Evolutionary conservation across 2,329 filamentous ascomycete genomes (phyloP).

Genomic region (Ophiosphaerella herpotricha): DNA sequence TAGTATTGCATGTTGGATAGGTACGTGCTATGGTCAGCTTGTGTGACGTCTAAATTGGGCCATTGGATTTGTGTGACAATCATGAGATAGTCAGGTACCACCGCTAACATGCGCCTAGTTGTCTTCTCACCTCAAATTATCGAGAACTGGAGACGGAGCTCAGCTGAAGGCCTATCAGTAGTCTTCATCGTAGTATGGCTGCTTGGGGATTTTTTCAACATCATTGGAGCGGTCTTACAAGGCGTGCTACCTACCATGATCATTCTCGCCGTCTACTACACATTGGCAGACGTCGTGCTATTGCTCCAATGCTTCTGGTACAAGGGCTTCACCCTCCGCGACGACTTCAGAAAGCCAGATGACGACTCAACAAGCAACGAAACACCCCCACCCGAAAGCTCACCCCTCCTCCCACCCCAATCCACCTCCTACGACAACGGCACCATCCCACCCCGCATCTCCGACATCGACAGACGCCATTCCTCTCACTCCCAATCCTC

Average conservation of each 20-base stretch:
- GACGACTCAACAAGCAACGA: slow-evolving; percentile 23
- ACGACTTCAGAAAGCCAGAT: slow-evolving; percentile 33
- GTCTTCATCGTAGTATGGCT: slow-evolving; percentile 95
- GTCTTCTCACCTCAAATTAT: slow-evolving; percentile 98
- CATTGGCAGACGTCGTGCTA: slow-evolving; percentile 59
- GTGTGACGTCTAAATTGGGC: not conserved
- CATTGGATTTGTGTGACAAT: not conserved
- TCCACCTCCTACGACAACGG: slow-evolving; percentile 24
- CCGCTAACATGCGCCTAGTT: slow-evolving; percentile 48
- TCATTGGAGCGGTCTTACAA: slow-evolving; percentile 87
- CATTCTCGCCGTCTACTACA: slow-evolving; percentile 60
- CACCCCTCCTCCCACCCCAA: slow-evolving; percentile 39
- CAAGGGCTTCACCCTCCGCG: slow-evolving; percentile 68
- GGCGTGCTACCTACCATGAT: slow-evolving; percentile 94
- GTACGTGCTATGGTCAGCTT: slow-evolving; percentile 17
- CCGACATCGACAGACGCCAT: slow-evolving; percentile 42
- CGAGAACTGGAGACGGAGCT: slow-evolving; percentile 85
- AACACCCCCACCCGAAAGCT: slow-evolving; percentile 43
- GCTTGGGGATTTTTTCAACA: slow-evolving; percentile 93
- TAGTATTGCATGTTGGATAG: slow-evolving; percentile 94
- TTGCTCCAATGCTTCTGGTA: slow-evolving; percentile 95
- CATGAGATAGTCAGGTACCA: not conserved
- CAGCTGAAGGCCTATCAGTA: slow-evolving; percentile 85
- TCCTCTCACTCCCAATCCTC: slow-evolving; percentile 40
- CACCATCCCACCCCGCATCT: slow-evolving; percentile 35